Evolutionary conservation across 139 green algal genomes (phyloP).

Genomic region (Picochlorum costavermella): DNA sequence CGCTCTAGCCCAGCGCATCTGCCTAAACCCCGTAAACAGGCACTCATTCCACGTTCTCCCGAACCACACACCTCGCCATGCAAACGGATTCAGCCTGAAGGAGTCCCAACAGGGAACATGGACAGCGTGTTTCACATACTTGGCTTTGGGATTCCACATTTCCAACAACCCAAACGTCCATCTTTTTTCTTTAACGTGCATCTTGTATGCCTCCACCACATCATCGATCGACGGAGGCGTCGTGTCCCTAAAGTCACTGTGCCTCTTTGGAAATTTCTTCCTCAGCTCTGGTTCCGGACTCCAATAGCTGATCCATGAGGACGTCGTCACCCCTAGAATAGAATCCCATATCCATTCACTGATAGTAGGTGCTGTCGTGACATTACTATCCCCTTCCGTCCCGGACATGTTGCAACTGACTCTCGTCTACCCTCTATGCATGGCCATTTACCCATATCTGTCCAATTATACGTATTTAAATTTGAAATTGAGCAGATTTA

Average conservation of each 20-base stretch:
- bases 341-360: too few species aligned
- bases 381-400: too few species aligned
- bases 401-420: too few species aligned
- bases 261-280: constrained; percentile 14
- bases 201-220: background rate
- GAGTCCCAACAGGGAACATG: constrained; percentile 39
- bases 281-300: constrained; percentile 3
- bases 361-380: too few species aligned
- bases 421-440: too few species aligned
- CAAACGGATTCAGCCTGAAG: constrained; percentile 23
- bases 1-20: constrained; percentile 30
- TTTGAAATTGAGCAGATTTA: too few species aligned
- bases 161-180: constrained; percentile 34
- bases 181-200: constrained; percentile 15
- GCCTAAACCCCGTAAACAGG: constrained; percentile 30
- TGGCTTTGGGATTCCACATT: constrained; percentile 26
- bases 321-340: background rate
- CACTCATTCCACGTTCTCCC: constrained; percentile 20
- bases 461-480: too few species aligned
- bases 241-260: constrained; percentile 25
- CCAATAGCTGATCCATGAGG: constrained; percentile 10
- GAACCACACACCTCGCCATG: constrained; percentile 25
- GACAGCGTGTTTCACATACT: constrained; percentile 8
- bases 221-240: background rate
- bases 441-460: too few species aligned